Conservation (phyloP, 106 monocot genomes). For the Ottelia alismoides region DNA sequence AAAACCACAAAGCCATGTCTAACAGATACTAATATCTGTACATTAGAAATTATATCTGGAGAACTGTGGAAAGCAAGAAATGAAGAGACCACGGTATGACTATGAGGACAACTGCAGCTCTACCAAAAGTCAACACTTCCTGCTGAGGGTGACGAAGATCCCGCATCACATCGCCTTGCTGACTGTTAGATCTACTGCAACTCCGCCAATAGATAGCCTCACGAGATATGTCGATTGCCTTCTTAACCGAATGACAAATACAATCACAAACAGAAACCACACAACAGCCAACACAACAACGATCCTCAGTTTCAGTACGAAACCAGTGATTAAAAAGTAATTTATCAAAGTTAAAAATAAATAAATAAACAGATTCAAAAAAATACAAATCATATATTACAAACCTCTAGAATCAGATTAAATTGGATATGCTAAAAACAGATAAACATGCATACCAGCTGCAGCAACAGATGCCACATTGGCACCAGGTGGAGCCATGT, state of each 20-base stretch:
- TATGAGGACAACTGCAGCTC: neutral
- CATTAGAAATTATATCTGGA: no score
- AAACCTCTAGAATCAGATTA: neutral
- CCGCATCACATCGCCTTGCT: slow-evolving; percentile 61
- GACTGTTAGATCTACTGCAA: slow-evolving; percentile 62
- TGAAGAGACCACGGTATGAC: no score
- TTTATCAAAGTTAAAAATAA: neutral
- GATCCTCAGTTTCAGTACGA: slow-evolving; percentile 48
- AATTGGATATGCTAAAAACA: neutral
- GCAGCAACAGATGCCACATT: neutral
- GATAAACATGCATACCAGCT: slow-evolving; percentile 3
- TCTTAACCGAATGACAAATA: slow-evolving; percentile 73
- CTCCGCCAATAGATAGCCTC: slow-evolving; percentile 75
- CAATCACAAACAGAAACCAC: slow-evolving; percentile 71
- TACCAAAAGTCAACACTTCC: slow-evolving; percentile 2
- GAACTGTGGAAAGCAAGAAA: no score
- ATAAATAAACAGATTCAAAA: neutral
- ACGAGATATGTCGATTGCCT: slow-evolving; percentile 73
- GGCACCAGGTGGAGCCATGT: slow-evolving; percentile 66
- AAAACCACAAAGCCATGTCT: no score
- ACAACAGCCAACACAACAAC: slow-evolving; percentile 69
- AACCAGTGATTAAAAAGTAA: slow-evolving; percentile 2
- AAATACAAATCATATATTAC: neutral
- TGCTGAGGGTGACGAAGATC: slow-evolving; percentile 62
- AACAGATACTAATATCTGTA: no score